A percentile compares a stretch with the other conserved stretches of the same genome.
Conservation (phyloP, 2,329 filamentous ascomycete genomes). For the Arachnomyces sp. region DNA sequence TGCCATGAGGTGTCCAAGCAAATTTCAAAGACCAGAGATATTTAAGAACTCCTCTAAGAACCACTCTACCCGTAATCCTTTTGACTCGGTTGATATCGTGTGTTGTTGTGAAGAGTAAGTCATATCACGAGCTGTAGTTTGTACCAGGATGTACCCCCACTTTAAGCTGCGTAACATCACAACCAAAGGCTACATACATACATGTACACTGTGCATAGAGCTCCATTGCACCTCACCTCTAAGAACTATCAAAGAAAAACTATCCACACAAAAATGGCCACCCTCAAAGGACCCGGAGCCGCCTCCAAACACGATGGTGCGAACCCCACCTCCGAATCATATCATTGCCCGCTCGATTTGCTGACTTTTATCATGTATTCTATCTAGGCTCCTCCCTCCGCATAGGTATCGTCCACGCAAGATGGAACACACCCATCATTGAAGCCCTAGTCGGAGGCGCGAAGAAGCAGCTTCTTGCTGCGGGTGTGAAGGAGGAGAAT, state of each 20-base stretch:
- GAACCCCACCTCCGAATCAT: slow-evolving; percentile 8
- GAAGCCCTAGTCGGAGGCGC: slow-evolving; percentile 73
- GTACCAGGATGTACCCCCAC: too few relatives aligned
- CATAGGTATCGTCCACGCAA: slow-evolving; percentile 89
- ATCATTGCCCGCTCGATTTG: background rate
- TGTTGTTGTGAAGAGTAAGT: too few relatives aligned
- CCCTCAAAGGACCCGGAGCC: slow-evolving; percentile 56
- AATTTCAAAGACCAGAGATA: too few relatives aligned
- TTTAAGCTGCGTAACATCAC: too few relatives aligned
- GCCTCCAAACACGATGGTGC: slow-evolving; percentile 50
- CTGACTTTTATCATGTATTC: slow-evolving; percentile 2
- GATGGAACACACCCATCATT: slow-evolving; percentile 90
- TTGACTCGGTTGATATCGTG: background rate
- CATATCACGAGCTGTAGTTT: too few relatives aligned
- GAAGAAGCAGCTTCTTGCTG: slow-evolving; percentile 64
- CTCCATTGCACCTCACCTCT: too few relatives aligned
- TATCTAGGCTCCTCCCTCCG: slow-evolving; percentile 60
- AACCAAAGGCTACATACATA: too few relatives aligned
- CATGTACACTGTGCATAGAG: too few relatives aligned
- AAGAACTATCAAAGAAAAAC: too few relatives aligned
- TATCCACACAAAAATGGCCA: slow-evolving; percentile 41
- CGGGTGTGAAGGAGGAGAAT: slow-evolving; percentile 78
- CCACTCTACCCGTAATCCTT: slow-evolving; percentile 2
- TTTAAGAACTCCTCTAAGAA: too few relatives aligned
- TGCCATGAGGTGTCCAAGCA: too few relatives aligned